Percentiles rank a stretch among this genome's conserved stretches.
Evolutionary conservation across 176 grass and related monocot genomes (phyloP).

Genomic region (barley (Hordeum vulgare)): MorexV3_pseudomolecules_assembly NC_058522.1:566317869-566318368

Average conservation of each 20-base stretch:
- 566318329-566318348: background rate
- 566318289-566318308: too few species aligned
- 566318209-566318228: background rate
- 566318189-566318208: background rate
- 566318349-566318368: background rate
- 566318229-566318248: too few species aligned
- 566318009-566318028: background rate
- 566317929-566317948: background rate
- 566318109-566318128: background rate
- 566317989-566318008: background rate
- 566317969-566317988: background rate
- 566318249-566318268: too few species aligned
- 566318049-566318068: background rate
- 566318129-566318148: background rate
- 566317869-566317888: background rate
- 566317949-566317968: background rate
- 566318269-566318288: too few species aligned
- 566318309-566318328: too few species aligned
- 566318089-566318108: background rate
- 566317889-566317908: background rate
- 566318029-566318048: background rate
- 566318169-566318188: background rate
- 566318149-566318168: background rate
- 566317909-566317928: background rate
- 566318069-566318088: background rate